Evolutionary conservation across 768 basidiomycete genomes (phyloP), one percentile per base, ranked within the genome.

Genomic region (Termitomyces sp.): DNA sequence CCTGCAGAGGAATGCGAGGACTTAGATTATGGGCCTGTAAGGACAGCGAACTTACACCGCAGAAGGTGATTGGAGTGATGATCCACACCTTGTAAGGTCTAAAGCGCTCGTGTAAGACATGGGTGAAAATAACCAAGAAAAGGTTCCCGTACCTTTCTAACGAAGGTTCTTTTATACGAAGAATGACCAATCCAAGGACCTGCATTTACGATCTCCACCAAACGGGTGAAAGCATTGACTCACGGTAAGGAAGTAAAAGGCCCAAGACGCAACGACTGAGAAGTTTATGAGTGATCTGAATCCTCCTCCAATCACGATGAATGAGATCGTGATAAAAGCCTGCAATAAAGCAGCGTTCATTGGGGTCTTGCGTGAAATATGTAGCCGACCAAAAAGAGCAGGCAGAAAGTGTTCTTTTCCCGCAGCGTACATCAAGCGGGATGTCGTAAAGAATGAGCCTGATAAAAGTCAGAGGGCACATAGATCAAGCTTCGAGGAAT

Each of bases 71-170:
- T 1, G 96, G 96, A 0, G 96, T 98, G 37, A 84, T 81, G 34
- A 97, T 89, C 87, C 88, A 97, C 5, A 93, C 91, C 66, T 85
- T 91, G 69, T 98, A 98, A 2, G 96, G 96, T 57, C 95, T 91
- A 60, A n/a, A 63, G n/a, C 36, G 12, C 5, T 22, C 14, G n/a
- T 33, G 24, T 34, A 13, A 36, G 13, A 13, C 51, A 48, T 18
- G 6, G 12, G 10, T 14, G 37, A 2, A 47, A 22, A 49, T 3
- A 5, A 14, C 16, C 12, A 14, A 10, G 12, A 52, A 16, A 33
- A 30, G n/a, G 1, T 32, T 37, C 26, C 52, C 57, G 12, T 24
- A 53, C 91, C 93, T 82, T 67, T 94, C 87, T 12, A 99, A 78
- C 64, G 85, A 80, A 0, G 96, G 96, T 70, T 99, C 96, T 68